phyloP scores from a whole-genome alignment of 306 rosid genomes.

The Cicer pinnatifidum region DNA sequence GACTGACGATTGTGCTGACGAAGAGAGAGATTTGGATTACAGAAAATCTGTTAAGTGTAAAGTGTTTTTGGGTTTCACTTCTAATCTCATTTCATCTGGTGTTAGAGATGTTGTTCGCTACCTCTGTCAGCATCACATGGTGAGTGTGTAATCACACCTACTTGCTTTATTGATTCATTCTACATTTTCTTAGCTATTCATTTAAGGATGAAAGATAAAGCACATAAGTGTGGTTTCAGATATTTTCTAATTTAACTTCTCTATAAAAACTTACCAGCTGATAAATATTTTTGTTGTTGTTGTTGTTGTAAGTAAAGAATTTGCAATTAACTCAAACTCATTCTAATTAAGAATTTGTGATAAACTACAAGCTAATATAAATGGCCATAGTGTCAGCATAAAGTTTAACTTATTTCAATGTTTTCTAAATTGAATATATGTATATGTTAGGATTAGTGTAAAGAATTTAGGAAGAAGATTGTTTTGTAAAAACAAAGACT shows the following conservation, averaged over 20 bases:
- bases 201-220: too few species aligned
- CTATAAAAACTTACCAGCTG: too few species aligned
- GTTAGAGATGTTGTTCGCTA: conserved; percentile 82
- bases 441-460: too few species aligned
- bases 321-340: background rate
- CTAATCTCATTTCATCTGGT: conserved; percentile 92
- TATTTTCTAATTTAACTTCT: too few species aligned
- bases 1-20: conserved; percentile 59
- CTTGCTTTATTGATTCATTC: background rate
- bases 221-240: too few species aligned
- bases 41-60: conserved; percentile 69
- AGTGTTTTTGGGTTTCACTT: conserved; percentile 89
- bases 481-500: too few species aligned
- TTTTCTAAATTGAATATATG: too few species aligned
- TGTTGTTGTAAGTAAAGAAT: background rate
- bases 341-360: background rate
- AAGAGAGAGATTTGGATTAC: conserved; percentile 58
- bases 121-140: conserved; percentile 87
- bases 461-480: too few species aligned
- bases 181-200: background rate
- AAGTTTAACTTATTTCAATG: too few species aligned
- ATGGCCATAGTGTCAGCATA: background rate
- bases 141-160: conserved; percentile 39
- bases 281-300: background rate
- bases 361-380: background rate